These are phyloP conservation scores for Cucumis sativus DNA, from an alignment of 306 rosid genomes.

Conservation along the genomic window DNA sequence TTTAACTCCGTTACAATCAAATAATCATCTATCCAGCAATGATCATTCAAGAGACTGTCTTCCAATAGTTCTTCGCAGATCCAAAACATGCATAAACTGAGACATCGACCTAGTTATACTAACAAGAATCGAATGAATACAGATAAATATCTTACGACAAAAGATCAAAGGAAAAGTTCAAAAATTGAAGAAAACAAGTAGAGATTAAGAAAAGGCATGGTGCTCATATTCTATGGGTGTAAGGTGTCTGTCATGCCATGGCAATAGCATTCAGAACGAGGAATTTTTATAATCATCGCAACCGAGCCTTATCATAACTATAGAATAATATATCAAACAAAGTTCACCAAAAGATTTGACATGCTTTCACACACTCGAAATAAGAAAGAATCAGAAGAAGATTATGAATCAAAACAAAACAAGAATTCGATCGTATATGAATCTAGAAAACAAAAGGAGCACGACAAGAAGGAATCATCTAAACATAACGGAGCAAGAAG, in stretches of 20 bases:
- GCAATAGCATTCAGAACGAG: slow-evolving; percentile 91
- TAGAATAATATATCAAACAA: neutral
- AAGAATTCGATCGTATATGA: too few relatives aligned
- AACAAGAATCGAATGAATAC: neutral
- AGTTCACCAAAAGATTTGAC: neutral
- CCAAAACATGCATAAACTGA: too few relatives aligned
- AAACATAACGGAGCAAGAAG: too few relatives aligned
- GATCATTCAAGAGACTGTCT: neutral
- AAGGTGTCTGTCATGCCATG: slow-evolving; percentile 93
- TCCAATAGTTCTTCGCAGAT: too few relatives aligned
- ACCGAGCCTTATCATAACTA: slow-evolving; percentile 6
- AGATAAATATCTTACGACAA: too few relatives aligned
- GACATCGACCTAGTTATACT: neutral
- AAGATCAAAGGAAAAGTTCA: neutral
- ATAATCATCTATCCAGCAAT: neutral
- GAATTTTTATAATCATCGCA: slow-evolving; percentile 95
- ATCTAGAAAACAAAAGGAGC: neutral
- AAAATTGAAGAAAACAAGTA: neutral
- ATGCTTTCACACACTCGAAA: neutral
- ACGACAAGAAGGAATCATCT: neutral
- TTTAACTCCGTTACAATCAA: slow-evolving; percentile 10
- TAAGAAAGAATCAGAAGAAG: too few relatives aligned
- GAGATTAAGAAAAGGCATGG: neutral
- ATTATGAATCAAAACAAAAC: too few relatives aligned
- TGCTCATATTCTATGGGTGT: slow-evolving; percentile 99